Conservation (phyloP, 2,329 filamentous ascomycete genomes). For the Hymenoscyphus albidus region DNA sequence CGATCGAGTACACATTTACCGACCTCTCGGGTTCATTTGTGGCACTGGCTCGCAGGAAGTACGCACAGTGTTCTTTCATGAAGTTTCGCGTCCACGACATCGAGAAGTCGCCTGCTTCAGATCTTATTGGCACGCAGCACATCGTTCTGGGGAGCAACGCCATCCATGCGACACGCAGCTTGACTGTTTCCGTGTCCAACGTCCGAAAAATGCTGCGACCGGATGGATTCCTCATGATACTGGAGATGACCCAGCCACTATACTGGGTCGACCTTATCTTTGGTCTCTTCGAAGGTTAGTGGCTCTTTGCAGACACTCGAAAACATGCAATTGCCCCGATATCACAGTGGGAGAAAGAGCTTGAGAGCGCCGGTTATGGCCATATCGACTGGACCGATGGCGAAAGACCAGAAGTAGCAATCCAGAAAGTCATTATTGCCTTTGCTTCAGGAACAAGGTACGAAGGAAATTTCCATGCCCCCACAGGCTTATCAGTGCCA, state of each 20-base stretch:
- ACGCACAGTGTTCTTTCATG: conserved; percentile 23
- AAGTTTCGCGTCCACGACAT: conserved; percentile 19
- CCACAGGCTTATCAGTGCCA: no score
- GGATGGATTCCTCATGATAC: conserved; percentile 20
- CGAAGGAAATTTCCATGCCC: no score
- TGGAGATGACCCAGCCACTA: conserved; percentile 22
- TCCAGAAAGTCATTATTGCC: conserved; percentile 15
- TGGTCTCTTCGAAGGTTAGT: conserved; percentile 29
- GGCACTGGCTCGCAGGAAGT: conserved; percentile 22
- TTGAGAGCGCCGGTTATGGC: conserved; percentile 8
- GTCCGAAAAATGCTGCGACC: conserved; percentile 15
- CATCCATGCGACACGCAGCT: conserved; percentile 22
- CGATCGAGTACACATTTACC: conserved; percentile 42
- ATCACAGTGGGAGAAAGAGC: conserved; percentile 13
- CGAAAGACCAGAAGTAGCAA: conserved; percentile 13
- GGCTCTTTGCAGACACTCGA: conserved; percentile 25
- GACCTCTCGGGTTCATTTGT: conserved; percentile 39
- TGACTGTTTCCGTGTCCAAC: conserved; percentile 7
- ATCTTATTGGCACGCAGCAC: conserved; percentile 16
- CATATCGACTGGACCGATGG: conserved; percentile 16
- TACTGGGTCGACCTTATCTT: conserved; percentile 28
- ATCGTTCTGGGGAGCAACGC: conserved; percentile 23
- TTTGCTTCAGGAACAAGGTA: conserved; percentile 12
- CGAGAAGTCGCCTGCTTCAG: conserved; percentile 13
- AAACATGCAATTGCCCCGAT: conserved; percentile 16